Conservation (phyloP, 805 yeast genomes). For the Saccharomycopsis javanensis region DNA sequence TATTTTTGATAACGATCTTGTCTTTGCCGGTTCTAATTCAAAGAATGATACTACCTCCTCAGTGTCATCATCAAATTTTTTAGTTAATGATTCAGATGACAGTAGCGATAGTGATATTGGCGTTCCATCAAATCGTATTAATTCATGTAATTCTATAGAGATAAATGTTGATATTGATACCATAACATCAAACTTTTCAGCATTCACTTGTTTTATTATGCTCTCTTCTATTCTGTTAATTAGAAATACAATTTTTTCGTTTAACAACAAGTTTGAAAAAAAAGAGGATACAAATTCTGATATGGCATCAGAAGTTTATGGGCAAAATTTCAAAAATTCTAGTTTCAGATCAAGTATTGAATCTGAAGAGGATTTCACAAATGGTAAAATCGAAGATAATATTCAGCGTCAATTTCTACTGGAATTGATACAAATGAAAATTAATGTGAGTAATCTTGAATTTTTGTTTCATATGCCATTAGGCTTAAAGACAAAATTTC, state of each 20-base stretch:
- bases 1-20: neutral
- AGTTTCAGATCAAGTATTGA: neutral
- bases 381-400: neutral
- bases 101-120: neutral
- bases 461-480: slow-evolving; percentile 34
- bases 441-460: slow-evolving; percentile 22
- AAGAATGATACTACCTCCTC: neutral
- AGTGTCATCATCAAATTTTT: neutral
- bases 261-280: slow-evolving; percentile 8
- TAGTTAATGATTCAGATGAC: neutral
- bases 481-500: slow-evolving; percentile 40
- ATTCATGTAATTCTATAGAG: neutral
- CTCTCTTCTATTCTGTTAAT: slow-evolving; percentile 37
- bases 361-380: neutral
- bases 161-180: slow-evolving; percentile 21
- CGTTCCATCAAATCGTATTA: neutral
- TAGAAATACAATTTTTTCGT: slow-evolving; percentile 30
- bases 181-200: slow-evolving; percentile 29
- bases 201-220: slow-evolving; percentile 36
- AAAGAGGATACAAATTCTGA: neutral
- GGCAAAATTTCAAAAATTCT: neutral
- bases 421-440: slow-evolving; percentile 22
- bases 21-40: neutral
- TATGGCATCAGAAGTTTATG: neutral
- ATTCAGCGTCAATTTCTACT: neutral